Evolutionary conservation across 2,329 filamentous ascomycete genomes (phyloP).

Genomic region (Hypoxylon sp.): DNA sequence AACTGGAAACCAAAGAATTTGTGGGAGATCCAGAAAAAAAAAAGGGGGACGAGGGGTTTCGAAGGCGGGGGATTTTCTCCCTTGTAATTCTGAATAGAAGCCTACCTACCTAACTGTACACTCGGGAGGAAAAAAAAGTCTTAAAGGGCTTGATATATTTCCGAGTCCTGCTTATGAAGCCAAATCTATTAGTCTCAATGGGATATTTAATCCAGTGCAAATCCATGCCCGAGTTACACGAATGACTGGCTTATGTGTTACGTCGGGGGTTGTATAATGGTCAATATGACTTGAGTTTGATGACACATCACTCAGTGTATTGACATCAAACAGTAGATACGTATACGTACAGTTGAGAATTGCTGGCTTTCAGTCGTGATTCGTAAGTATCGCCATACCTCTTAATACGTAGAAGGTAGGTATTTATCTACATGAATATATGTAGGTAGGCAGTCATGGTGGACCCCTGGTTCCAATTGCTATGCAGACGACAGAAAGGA

Average conservation of each 20-base stretch:
- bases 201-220: background rate
- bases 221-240: slow-evolving; percentile 27
- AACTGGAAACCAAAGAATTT: slow-evolving; percentile 43
- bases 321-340: slow-evolving; percentile 16
- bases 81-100: background rate
- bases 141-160: slow-evolving; percentile 27
- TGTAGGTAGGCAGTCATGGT: too few species aligned
- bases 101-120: slow-evolving; percentile 15
- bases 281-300: slow-evolving; percentile 23
- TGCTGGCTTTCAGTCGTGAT: slow-evolving; percentile 4
- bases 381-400: slow-evolving; percentile 21
- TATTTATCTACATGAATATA: slow-evolving; percentile 9
- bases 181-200: background rate
- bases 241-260: slow-evolving; percentile 24
- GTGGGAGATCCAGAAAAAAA: slow-evolving; percentile 40
- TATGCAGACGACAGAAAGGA: slow-evolving; percentile 16
- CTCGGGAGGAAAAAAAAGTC: slow-evolving; percentile 14
- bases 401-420: slow-evolving; percentile 11
- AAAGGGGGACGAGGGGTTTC: slow-evolving; percentile 39
- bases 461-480: too few species aligned
- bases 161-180: slow-evolving; percentile 20
- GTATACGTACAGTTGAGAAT: slow-evolving; percentile 1
- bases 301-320: slow-evolving; percentile 26
- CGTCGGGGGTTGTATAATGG: slow-evolving; percentile 31
- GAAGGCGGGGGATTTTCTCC: slow-evolving; percentile 27